Conservation (phyloP, 1,139 yeast genomes). For the Kurtzmaniella quercitrusa region DNA sequence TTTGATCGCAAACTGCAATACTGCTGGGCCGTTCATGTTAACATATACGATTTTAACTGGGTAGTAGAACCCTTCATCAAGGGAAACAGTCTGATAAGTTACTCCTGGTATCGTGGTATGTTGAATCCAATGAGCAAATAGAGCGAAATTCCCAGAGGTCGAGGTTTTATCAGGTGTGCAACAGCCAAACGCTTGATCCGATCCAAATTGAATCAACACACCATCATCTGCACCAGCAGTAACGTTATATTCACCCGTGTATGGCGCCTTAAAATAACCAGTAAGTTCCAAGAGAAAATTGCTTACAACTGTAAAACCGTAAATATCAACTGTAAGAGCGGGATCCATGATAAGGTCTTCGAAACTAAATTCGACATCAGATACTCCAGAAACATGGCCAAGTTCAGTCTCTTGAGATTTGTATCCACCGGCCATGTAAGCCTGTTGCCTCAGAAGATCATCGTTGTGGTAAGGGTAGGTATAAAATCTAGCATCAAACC, state of each 20-base stretch:
- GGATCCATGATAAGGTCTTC: neutral
- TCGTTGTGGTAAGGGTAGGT: neutral
- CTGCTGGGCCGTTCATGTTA: constrained; percentile 2
- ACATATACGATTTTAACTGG: constrained; percentile 17
- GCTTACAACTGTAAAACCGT: neutral
- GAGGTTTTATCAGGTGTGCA: constrained; percentile 14
- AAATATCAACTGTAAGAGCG: neutral
- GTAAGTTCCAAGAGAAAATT: neutral
- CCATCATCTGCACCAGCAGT: constrained; percentile 14
- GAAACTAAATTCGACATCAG: neutral
- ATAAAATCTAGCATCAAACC: neutral
- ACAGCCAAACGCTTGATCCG: constrained; percentile 19
- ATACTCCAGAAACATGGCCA: neutral
- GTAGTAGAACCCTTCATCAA: constrained; percentile 7
- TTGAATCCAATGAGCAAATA: constrained; percentile 10
- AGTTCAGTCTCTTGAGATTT: neutral
- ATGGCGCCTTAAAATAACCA: neutral
- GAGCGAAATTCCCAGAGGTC: constrained; percentile 5
- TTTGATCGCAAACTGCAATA: neutral
- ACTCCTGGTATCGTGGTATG: constrained; percentile 4
- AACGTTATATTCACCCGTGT: neutral
- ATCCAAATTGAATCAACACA: constrained; percentile 17
- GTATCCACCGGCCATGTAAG: neutral
- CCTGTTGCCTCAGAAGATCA: neutral
- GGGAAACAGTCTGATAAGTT: neutral